Conservation (phyloP, 352 stramenopile genomes). For the Elongisporangium undulatum region DNA sequence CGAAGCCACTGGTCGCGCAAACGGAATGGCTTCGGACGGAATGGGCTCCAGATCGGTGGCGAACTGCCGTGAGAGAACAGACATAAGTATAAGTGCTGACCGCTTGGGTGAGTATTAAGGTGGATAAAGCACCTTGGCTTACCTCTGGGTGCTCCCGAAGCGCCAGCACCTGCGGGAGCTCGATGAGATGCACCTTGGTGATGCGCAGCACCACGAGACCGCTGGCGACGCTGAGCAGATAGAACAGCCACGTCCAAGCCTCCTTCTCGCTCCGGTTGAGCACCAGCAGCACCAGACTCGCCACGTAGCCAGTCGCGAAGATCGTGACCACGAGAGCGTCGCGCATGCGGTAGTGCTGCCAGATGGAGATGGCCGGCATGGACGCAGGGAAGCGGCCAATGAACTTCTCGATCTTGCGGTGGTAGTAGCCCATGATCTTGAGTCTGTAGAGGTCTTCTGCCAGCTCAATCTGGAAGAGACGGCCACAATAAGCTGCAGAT, state of each 20-base stretch:
- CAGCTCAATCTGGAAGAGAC: constrained; percentile 49
- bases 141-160: constrained; percentile 68
- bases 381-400: constrained; percentile 45
- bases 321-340: constrained; percentile 33
- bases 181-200: constrained; percentile 64
- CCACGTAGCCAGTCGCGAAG: constrained; percentile 40
- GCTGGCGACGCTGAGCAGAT: constrained; percentile 48
- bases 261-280: constrained; percentile 26
- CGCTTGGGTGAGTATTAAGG: background rate
- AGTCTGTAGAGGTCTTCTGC: constrained; percentile 66
- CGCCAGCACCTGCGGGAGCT: constrained; percentile 63
- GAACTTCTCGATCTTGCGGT: constrained; percentile 79
- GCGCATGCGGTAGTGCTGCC: constrained; percentile 42
- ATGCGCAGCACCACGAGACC: constrained; percentile 66
- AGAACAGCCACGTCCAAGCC: constrained; percentile 47
- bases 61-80: constrained; percentile 31
- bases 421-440: constrained; percentile 83
- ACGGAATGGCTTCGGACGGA: constrained; percentile 45
- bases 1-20: constrained; percentile 40
- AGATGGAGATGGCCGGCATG: constrained; percentile 44
- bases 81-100: background rate
- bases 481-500: background rate
- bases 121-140: background rate
- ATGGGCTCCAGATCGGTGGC: constrained; percentile 24
- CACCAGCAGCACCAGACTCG: constrained; percentile 33